Evolutionary conservation across 2,329 filamentous ascomycete genomes (phyloP).

Genomic region (Pseudogymnoascus sp.): DNA sequence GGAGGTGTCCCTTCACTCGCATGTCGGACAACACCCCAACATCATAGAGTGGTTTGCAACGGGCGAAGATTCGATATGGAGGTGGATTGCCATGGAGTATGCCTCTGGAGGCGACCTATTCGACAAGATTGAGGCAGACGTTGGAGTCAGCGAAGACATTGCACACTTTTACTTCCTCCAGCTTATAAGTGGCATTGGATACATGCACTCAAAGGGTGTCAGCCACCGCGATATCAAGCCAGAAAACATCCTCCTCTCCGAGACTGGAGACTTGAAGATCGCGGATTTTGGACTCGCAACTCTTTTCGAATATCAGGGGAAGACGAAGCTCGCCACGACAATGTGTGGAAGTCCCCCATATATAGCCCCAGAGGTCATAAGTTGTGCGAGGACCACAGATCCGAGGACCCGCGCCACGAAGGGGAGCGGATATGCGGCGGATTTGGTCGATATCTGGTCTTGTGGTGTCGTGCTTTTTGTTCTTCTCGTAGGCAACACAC

Average conservation of each 20-base stretch:
- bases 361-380: constrained; percentile 85
- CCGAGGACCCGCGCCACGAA: constrained; percentile 39
- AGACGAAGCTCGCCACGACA: constrained; percentile 73
- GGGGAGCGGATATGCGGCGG: constrained; percentile 61
- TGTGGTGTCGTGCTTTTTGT: constrained; percentile 98
- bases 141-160: constrained; percentile 88
- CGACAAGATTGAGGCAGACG: constrained; percentile 98
- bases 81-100: constrained; percentile 97
- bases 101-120: constrained; percentile 94
- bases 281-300: constrained; percentile 96
- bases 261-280: constrained; percentile 80
- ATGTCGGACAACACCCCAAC: constrained; percentile 83
- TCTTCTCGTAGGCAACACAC: constrained; percentile 88
- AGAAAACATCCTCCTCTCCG: constrained; percentile 87
- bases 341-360: constrained; percentile 96
- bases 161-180: constrained; percentile 96
- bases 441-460: constrained; percentile 90
- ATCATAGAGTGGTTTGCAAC: constrained; percentile 88
- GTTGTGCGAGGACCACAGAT: constrained; percentile 39
- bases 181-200: constrained; percentile 80
- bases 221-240: constrained; percentile 89
- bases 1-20: constrained; percentile 84
- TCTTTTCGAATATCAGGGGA: constrained; percentile 82
- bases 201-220: constrained; percentile 93
- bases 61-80: constrained; percentile 79